Base-by-base conservation (phyloP, 441 rosid genomes). In the Lepidium campestre region DNA sequence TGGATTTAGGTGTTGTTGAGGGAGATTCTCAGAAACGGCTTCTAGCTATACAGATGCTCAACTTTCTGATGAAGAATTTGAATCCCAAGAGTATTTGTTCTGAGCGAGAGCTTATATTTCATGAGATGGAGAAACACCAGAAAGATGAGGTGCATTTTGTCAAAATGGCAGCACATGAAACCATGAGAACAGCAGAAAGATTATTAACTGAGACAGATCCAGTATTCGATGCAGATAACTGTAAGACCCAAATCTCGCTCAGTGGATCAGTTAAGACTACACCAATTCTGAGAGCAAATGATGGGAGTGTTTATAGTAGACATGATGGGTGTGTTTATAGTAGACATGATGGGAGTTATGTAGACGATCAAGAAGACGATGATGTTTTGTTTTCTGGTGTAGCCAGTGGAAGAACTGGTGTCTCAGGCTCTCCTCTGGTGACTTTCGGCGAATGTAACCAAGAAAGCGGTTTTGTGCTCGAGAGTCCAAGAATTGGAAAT, bases 31-130 rank as follows among this genome's bases (percentile, higher is more conserved):
- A 96, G 77, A 93, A 89, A 73, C 72, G 96, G 54, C 76, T 85
- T 61, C 77, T 88, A 12, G 97, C 99, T 1, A 85, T 96, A 64
- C 98, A 93, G 73, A 93, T 96, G 99, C 84, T 96, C 50, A 90
- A 85, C 72, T 96, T 86, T 80, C 75, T 96, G 81, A 90, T 96
- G 98, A 96, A 87, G 81, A 84, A 83, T 66, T 58, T 96, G 78
- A 87, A 96, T 71, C 85, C 84, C 15, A 89, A 96, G 78, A 90
- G 97, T 74, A 73, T 89, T 52, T 75, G 14, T 75, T 89, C 97
- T 0, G 93, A 86, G 81, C 75, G 87, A 41, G 88, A 84, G 62
- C 73, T 79, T 79, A 82, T 96, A 62, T 75, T 76, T 10, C 77
- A 75, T 60, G 97, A 88, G 81, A 88, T 93, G 96, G 94, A 77